Evolutionary conservation across 2,329 filamentous ascomycete genomes (phyloP).

Genomic region (Penicillium sp.): DNA sequence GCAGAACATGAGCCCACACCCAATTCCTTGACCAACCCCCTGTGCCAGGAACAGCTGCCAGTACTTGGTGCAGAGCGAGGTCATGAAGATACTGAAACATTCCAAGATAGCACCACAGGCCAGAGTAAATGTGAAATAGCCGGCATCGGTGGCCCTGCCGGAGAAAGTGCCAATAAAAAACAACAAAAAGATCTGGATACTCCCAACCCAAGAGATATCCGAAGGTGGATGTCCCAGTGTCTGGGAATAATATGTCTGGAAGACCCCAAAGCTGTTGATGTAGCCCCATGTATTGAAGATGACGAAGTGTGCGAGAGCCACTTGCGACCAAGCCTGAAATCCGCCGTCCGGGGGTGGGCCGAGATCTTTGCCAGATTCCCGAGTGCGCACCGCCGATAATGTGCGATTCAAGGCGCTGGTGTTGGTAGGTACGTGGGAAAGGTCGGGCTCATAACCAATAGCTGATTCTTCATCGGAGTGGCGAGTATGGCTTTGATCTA

Average conservation of each 20-base stretch:
- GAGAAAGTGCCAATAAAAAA: conserved; percentile 53
- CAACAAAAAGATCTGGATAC: conserved; percentile 51
- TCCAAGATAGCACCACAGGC: conserved; percentile 45
- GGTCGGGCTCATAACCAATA: conserved; percentile 1
- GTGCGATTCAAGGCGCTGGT: conserved; percentile 31
- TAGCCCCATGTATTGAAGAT: conserved; percentile 59
- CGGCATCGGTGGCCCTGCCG: conserved; percentile 53
- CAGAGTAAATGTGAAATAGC: conserved; percentile 49
- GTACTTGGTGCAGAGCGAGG: conserved; percentile 47
- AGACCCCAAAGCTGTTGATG: conserved; percentile 56
- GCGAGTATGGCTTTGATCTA: background rate
- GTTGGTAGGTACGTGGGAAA: conserved; percentile 26
- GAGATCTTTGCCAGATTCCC: conserved; percentile 36
- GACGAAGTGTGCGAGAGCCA: conserved; percentile 51
- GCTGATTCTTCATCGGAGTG: conserved; percentile 6
- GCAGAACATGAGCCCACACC: conserved; percentile 55
- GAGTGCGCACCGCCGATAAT: conserved; percentile 38
- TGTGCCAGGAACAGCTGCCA: conserved; percentile 53
- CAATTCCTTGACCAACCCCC: conserved; percentile 57
- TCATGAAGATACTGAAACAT: conserved; percentile 52
- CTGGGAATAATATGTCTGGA: conserved; percentile 53
- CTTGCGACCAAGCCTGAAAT: conserved; percentile 55
- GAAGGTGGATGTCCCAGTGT: conserved; percentile 44
- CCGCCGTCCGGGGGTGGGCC: conserved; percentile 52
- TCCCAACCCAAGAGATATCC: conserved; percentile 54